Evolutionary conservation across 129 eudicot species (phyloP).

Genomic region (Chrysanthemum lavandulifolium): DNA sequence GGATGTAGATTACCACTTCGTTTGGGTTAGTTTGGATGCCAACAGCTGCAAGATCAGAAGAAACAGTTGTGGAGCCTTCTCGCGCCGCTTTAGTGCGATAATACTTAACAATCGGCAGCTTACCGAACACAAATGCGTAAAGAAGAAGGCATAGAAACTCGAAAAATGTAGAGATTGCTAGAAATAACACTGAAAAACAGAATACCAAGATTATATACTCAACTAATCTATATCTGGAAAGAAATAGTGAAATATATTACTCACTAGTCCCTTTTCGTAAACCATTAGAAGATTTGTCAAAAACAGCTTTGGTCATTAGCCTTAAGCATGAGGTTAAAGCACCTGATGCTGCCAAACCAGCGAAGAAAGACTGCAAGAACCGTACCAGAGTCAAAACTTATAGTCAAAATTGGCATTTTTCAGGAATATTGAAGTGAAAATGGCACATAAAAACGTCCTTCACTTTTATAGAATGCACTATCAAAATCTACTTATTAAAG

Average conservation of each 20-base stretch:
- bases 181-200: constrained; percentile 52
- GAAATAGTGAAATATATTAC: constrained; percentile 1
- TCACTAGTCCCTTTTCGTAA: constrained; percentile 62
- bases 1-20: constrained; percentile 6
- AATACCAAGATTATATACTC: background rate
- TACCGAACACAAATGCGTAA: constrained; percentile 51
- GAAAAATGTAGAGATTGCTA: constrained; percentile 48
- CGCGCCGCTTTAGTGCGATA: constrained; percentile 63
- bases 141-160: constrained; percentile 60
- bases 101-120: constrained; percentile 64
- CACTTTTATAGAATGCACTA: too few relatives aligned
- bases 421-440: background rate
- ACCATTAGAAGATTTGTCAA: constrained; percentile 47
- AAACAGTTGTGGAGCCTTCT: constrained; percentile 75
- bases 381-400: background rate
- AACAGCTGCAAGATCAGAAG: constrained; percentile 71
- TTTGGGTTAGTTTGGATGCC: constrained; percentile 53
- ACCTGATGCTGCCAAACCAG: constrained; percentile 70
- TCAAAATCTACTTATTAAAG: too few relatives aligned
- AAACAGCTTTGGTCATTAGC: constrained; percentile 57
- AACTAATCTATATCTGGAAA: background rate
- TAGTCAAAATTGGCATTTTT: background rate
- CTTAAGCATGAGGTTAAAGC: constrained; percentile 57
- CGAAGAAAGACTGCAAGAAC: constrained; percentile 54
- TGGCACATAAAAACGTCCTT: too few relatives aligned